Evolutionary conservation across 192 early-diverging fungal species (phyloP).

Genomic region (Backusella psychrophila): DNA sequence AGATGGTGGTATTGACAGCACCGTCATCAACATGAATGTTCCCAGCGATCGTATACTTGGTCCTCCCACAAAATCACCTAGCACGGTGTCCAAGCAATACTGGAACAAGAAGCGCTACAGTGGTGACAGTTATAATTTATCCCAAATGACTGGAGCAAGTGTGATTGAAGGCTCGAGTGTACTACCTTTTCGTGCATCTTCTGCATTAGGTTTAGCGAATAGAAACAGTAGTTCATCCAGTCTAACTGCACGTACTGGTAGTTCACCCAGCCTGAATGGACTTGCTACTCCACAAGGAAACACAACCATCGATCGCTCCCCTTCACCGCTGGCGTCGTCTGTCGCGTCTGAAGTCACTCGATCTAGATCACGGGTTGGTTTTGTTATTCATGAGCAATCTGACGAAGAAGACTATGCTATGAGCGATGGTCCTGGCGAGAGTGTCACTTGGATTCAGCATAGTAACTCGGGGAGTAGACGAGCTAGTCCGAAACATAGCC

Average conservation of each 20-base stretch:
- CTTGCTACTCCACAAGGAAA: not conserved
- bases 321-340: not conserved
- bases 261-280: conserved; percentile 18
- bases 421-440: not conserved
- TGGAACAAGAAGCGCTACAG: conserved; percentile 41
- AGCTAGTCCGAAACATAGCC: conserved; percentile 18
- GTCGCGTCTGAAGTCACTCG: not conserved
- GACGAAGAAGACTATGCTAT: conserved; percentile 31
- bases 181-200: conserved; percentile 19
- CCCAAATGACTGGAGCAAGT: not conserved
- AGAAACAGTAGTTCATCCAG: conserved; percentile 25
- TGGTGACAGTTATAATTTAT: conserved; percentile 29
- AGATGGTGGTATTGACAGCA: not conserved
- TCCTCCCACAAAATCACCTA: conserved; percentile 15
- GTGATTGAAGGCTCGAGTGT: conserved; percentile 14
- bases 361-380: conserved; percentile 27
- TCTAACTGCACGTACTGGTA: conserved; percentile 20
- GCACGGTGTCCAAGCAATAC: conserved; percentile 14
- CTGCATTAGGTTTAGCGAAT: conserved; percentile 21
- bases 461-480: not conserved
- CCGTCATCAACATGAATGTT: conserved; percentile 13
- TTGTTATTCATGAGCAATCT: conserved; percentile 28
- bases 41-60: conserved; percentile 7
- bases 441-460: not conserved
- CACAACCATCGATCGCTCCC: not conserved